Percentiles rank a stretch among this genome's conserved stretches.
Conservation (phyloP, 352 stramenopile species). For the Phytophthora fragariaefolia region DNA sequence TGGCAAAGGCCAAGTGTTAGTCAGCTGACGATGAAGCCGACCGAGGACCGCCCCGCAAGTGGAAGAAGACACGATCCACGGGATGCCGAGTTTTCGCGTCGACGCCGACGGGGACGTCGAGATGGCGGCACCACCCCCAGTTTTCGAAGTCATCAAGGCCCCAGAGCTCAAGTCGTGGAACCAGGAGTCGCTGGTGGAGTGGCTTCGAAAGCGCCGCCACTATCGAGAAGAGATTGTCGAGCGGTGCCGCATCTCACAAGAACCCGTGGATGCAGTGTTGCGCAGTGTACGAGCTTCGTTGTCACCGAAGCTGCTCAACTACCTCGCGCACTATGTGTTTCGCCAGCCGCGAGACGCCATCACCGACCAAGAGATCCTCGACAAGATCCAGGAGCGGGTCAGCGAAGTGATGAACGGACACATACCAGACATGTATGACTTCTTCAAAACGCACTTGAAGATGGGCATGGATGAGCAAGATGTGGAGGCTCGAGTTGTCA, state of each 20-base stretch:
- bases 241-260: not conserved
- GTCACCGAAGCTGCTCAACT: not conserved
- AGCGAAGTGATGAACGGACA: not conserved
- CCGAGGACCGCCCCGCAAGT: not conserved
- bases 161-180: not conserved
- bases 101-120: not conserved
- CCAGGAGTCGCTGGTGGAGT: not conserved
- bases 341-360: not conserved
- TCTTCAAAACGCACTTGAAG: not conserved
- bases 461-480: conserved; percentile 8
- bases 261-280: not conserved
- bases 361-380: not conserved
- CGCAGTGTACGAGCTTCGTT: not conserved
- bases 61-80: not conserved
- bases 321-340: not conserved
- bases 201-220: not conserved
- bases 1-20: not conserved
- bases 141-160: not conserved
- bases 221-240: not conserved
- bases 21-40: not conserved
- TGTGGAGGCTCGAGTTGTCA: not conserved
- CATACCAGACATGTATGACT: not conserved
- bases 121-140: not conserved
- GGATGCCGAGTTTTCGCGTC: not conserved
- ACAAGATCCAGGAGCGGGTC: not conserved